Base-by-base conservation (phyloP, 2,329 filamentous ascomycete species). In the Botryotinia calthae region DNA sequence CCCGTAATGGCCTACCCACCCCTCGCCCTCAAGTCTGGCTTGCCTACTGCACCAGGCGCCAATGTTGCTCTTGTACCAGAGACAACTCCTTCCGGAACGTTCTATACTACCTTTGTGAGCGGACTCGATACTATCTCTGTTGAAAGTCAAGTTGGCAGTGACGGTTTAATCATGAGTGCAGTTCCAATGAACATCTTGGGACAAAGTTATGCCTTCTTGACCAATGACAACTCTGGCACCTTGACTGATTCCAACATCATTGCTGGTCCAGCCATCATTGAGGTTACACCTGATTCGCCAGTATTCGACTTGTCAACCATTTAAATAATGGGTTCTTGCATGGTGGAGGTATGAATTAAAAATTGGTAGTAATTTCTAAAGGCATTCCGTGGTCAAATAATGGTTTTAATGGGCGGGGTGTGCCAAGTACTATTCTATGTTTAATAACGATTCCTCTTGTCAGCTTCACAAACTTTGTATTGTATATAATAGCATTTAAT, bases 1-100 rank as follows among this genome's bases (percentile, higher is more conserved):
- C 88, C 89, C 2, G 86, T 92, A 79, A 88, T 85, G 81, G 86
- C 88, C 0, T 90, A 91, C 82, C 87, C 88, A 8, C 74, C 79
- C 20, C 82, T 91, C 5, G 77, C 79, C 18, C 76, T 81, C 16
- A 77, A 76, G 4, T 75, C 77, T 2, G 78, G 76, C 5, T 46
- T 65, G 5, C 76, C 80, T 46, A 75, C 73, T 4, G 71, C 73
- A 8, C 71, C 70, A 28, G 76, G 76, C 28, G 78, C 74, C n/a
- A 65, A 76, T 1, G 74, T 79, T 46, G 71, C 77, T 2, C 78
- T 82, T 72, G 75, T 72, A 31, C 79, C 76, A 70, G 76, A 72
- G 48, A 77, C 70, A 9, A 73, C 75, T 42, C 78, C 77, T 37
- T 75, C 74, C n/a, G 76, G 77, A 20, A 72, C 74, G 14, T 76